Base-by-base conservation (phyloP, 2,329 filamentous ascomycete species). In the Penicillium sp. region DNA sequence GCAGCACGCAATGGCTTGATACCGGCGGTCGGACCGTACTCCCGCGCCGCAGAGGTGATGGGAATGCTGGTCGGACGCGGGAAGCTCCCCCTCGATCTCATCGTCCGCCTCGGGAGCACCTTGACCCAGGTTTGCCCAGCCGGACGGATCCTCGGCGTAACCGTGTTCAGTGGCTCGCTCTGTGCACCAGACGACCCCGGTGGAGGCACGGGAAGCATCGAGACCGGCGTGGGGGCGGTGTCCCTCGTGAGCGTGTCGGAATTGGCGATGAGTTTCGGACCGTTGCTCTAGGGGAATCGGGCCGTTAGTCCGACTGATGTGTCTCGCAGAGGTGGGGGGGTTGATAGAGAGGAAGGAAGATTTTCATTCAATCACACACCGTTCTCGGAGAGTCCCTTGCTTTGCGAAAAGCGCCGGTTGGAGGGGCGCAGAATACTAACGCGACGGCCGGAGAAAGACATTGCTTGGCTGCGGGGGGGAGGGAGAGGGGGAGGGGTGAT, bases 31-130 rank as follows among this genome's bases (percentile, higher is more conserved):
- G 94, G 94, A 40, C 92, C 90, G 78, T 98, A 98, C 78, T 98
- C 94, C 73, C 93, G 84, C 43, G 90, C 89, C 64, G 87, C 87
- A 71, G 92, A 85, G 68, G 85, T 88, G 71, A 97, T 85, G 69
- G 95, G 87, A 70, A 97, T 91, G 46, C 83, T 85, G 54, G 86
- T 85, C 6, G 94, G 94, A 16, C 94, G 87, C 70, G 89, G 84
- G 76, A 97, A 97, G 80, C 91, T 95, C 60, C 93, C 93, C 92
- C 71, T 89, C 85, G 71, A 97, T 97, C 65, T 95, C 92, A 68
- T 96, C 92, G 70, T 97, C 94, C 63, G 96, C 94, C 77, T 97
- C 93, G 46, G 93, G 93, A 16, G 93, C 93, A 69, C 93, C 93
- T 80, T 97, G 94, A 35, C 94, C 94, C 56, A 98, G 83, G 76